Percentiles rank a stretch among this genome's conserved stretches.
These are phyloP conservation scores for Chlamydomonas incerta DNA, from an alignment of 139 green algal species.

Conservation along the genomic window DNA sequence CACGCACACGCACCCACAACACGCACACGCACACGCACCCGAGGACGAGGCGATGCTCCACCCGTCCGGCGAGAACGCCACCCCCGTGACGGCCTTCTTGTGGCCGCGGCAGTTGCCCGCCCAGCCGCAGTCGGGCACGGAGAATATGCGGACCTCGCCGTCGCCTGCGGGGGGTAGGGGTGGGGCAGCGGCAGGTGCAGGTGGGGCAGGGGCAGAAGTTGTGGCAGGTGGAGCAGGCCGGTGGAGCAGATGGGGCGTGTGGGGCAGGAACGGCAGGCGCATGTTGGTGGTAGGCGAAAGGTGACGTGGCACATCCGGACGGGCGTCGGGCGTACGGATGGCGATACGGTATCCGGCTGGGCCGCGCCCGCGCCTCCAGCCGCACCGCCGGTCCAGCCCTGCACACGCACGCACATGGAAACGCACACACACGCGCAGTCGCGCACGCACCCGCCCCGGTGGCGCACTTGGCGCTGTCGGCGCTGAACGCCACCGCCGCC, in stretches of 20 bases:
- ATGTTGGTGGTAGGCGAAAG: no score
- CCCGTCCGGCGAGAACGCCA: constrained; percentile 17
- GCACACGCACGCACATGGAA: not conserved
- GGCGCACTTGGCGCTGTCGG: not conserved
- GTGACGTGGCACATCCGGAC: no score
- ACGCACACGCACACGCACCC: not conserved
- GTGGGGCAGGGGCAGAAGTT: no score
- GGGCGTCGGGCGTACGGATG: no score
- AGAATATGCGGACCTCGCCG: not conserved
- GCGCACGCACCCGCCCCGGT: not conserved
- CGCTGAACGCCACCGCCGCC: not conserved
- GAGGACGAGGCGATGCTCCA: not conserved
- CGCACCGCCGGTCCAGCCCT: no score
- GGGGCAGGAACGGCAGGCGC: no score
- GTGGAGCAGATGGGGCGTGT: no score
- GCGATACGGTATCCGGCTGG: no score
- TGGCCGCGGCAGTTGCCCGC: not conserved
- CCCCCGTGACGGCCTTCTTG: not conserved
- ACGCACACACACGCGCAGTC: not conserved
- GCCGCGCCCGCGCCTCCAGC: no score
- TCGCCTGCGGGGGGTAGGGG: not conserved
- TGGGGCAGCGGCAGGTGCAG: no score
- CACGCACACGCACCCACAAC: not conserved
- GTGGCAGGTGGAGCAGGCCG: no score
- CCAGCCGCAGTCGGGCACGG: not conserved